Conservation (phyloP, 225 moss, liverwort and hornwort genomes). For the Physcomitrium patens region DNA sequence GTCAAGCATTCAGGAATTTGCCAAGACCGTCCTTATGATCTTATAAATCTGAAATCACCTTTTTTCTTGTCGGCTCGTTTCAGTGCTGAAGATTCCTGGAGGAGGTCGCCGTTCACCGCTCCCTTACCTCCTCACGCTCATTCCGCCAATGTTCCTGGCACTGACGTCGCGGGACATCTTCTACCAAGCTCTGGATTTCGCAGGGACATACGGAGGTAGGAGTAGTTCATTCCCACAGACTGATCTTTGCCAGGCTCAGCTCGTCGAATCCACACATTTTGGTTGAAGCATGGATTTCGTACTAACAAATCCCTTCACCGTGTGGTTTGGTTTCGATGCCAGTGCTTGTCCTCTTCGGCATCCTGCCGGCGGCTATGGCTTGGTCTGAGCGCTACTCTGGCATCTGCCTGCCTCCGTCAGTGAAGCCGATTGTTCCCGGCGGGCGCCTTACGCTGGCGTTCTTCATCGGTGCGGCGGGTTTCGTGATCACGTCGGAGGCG, state of each 20-base stretch:
- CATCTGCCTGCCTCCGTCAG: constrained; percentile 49
- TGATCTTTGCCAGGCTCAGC: background rate
- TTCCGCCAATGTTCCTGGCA: constrained; percentile 78
- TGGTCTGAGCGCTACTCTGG: constrained; percentile 93
- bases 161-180: constrained; percentile 79
- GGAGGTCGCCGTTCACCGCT: constrained; percentile 58
- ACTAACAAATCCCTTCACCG: too few species aligned
- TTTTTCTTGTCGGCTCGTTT: constrained; percentile 7
- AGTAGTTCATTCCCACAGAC: constrained; percentile 14
- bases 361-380: constrained; percentile 92
- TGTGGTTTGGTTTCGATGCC: constrained; percentile 24
- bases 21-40: background rate
- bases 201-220: constrained; percentile 94
- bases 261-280: too few species aligned
- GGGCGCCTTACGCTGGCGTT: constrained; percentile 67
- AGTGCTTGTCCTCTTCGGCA: constrained; percentile 94
- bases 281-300: too few species aligned
- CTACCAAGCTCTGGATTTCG: constrained; percentile 89
- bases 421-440: constrained; percentile 74
- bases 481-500: constrained; percentile 69
- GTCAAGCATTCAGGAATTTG: background rate
- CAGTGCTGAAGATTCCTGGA: constrained; percentile 84
- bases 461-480: constrained; percentile 72
- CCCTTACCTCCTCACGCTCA: constrained; percentile 76
- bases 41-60: background rate